Base-by-base conservation (phyloP, 2,329 filamentous ascomycete species). In the Ascochyta lentis region DNA sequence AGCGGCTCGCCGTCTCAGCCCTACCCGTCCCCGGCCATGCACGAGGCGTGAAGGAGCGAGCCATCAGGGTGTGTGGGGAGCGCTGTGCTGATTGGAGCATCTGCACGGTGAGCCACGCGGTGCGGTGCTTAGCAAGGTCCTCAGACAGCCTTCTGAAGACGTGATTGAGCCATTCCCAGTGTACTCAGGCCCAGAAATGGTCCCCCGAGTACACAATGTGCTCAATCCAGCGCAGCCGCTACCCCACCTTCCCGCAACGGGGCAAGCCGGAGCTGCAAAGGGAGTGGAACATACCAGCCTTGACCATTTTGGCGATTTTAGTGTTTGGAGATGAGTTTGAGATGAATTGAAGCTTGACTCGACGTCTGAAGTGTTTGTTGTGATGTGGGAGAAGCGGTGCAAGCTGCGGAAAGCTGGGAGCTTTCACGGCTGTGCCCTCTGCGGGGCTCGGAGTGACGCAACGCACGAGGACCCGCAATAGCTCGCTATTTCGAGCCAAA, bases 251-350 rank as follows among this genome's bases (percentile, higher is more conserved):
- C 46, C 65, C 69, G 38, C 56, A 67, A 63, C 31, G 23, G 50
- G 68, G 52, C 67, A 65, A 60, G 64, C 53, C 52, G 53, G 41
- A 34, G 49, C 51, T 54, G 16, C 43, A 44, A 65, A 59, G 37
- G 43, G 54, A 12, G 54, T 49, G 39, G 58, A 26, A 86, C 90
- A 76, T 87, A 96, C 92, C 91, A 83, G 94, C 93, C 87, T 96
- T 97, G 85, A 97, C 93, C 93, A 97, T 97, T 88, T 88, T 96
- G 89, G 82, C 81, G 82, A 81, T 82, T 76, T 55, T 37, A 61
- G 45, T 58, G 39, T 55, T 65, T 51, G 45, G 49, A 56, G 58
- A 58, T 64, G 60, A 48, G 49, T 57, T 56, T 58, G 49, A 46
- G 56, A 50, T 48, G 54, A 44, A 56, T 59, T 63, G 54, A 59